Base-by-base conservation (phyloP, 2,329 filamentous ascomycete species). In the Aspergillus novoparasiticus region DNA sequence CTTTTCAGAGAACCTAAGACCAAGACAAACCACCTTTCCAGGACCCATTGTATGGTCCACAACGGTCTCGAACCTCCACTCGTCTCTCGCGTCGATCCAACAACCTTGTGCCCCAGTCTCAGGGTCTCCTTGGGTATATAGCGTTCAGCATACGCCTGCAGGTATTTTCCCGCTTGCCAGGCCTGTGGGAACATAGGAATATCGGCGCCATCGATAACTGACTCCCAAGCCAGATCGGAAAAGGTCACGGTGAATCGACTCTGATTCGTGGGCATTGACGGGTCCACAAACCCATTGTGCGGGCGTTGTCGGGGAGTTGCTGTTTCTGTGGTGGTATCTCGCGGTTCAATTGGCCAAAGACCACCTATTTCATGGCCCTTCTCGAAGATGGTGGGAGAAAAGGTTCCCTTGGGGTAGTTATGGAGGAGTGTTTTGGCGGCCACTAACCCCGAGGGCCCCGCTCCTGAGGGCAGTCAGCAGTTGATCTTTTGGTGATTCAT, bases 151-250 rank as follows among this genome's bases (percentile, higher is more conserved):
- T 95, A 96, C 6, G 78, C 80, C 66, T 89, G 81, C 8, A 95
- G 81, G 73, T 96, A 96, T 28, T 80, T 81, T 1, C 91, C 91
- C 4, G 94, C 86, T 78, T 92, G 87, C 87, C 90, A 92, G 0
- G 91, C 92, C 43, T 84, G 87, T 1, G 92, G 92, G 55, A 95
- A 89, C 75, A 90, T 83, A 1, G 89, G 87, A 1, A 82, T 78
- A 4, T 76, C 77, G 1, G 19, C 8, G 6, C 82, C 78, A 10
- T 57, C 63, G 26, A 81, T 67, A 0, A 82, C 79, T 5, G 77
- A 78, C 3, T 85, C 82, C 92, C 92, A 96, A 6, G 90, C 85
- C 28, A 92, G 75, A 73, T 94, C 92, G 2, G 76, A 78, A 45
- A 78, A 78, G 0, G 71, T 68, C 66, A 95, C 87, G 0, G 91